Evolutionary conservation across 2,329 filamentous ascomycete genomes (phyloP).

Genomic region (Monilinia aucupariae): DNA sequence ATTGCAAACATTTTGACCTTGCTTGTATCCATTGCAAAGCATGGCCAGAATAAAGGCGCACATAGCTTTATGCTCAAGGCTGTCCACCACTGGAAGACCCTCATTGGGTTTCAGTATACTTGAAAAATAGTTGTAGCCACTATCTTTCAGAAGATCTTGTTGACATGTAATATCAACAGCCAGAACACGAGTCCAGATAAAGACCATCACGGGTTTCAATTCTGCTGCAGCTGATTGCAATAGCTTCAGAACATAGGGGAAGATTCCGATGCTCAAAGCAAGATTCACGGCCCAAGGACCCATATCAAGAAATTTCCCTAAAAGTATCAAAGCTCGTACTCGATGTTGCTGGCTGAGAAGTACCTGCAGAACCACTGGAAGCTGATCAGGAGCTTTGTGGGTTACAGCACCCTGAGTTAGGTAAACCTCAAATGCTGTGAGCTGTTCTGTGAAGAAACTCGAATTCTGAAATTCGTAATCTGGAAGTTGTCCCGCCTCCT

Average conservation of each 20-base stretch:
- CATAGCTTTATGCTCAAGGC: constrained; percentile 95
- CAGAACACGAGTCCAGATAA: constrained; percentile 95
- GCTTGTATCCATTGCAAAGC: constrained; percentile 91
- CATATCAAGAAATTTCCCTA: constrained; percentile 89
- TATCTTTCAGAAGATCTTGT: constrained; percentile 90
- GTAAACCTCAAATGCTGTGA: constrained; percentile 96
- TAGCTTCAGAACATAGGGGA: constrained; percentile 96
- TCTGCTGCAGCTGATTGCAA: constrained; percentile 92
- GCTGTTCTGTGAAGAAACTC: constrained; percentile 91
- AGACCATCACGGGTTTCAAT: constrained; percentile 97
- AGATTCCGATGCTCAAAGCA: constrained; percentile 94
- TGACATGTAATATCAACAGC: constrained; percentile 94
- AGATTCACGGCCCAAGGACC: constrained; percentile 99
- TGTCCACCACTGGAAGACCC: constrained; percentile 77
- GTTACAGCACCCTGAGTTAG: constrained; percentile 76
- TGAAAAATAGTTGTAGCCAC: constrained; percentile 94
- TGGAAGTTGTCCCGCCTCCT: constrained; percentile 54
- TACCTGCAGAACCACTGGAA: constrained; percentile 93
- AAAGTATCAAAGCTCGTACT: constrained; percentile 80
- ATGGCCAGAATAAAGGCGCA: constrained; percentile 96
- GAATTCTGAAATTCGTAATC: constrained; percentile 94
- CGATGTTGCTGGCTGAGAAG: constrained; percentile 92
- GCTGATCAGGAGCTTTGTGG: constrained; percentile 84
- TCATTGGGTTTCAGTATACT: constrained; percentile 82
- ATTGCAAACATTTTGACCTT: constrained; percentile 87